Conservation (phyloP, 179 eudicot genomes). For the Vitellaria paradoxa region DNA sequence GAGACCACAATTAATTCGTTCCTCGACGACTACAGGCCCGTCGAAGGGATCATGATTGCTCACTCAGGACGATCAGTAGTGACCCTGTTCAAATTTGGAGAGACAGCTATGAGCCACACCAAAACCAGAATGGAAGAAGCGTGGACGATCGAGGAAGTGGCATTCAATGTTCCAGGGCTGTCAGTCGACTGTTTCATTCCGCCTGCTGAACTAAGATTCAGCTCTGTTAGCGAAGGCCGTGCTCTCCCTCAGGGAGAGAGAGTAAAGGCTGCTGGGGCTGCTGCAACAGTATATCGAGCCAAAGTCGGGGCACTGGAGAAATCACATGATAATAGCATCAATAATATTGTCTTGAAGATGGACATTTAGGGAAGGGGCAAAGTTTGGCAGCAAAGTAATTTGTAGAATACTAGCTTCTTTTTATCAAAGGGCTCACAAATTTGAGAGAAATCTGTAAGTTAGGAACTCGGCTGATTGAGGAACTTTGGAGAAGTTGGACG, state of each 20-base stretch:
- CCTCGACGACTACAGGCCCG: constrained; percentile 77
- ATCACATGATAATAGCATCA: constrained; percentile 28
- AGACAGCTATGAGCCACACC: constrained; percentile 94
- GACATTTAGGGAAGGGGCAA: constrained; percentile 19
- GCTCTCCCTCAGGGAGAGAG: constrained; percentile 62
- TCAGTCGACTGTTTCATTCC: constrained; percentile 93
- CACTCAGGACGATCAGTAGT: constrained; percentile 93
- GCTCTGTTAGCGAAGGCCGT: constrained; percentile 49
- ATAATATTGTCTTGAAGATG: constrained; percentile 32
- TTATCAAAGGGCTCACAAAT: constrained; percentile 7
- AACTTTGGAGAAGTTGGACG: constrained; percentile 5
- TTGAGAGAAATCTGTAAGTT: constrained; percentile 1
- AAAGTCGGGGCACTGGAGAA: constrained; percentile 61
- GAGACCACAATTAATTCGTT: constrained; percentile 89
- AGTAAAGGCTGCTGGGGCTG: constrained; percentile 34
- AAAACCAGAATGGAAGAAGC: constrained; percentile 97
- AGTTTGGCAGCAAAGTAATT: background rate
- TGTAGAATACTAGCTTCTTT: background rate
- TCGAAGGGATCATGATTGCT: constrained; percentile 94
- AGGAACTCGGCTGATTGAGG: constrained; percentile 14
- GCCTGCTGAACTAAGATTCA: constrained; percentile 70
- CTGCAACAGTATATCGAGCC: constrained; percentile 56
- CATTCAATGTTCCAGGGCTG: constrained; percentile 86
- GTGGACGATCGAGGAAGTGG: constrained; percentile 97
- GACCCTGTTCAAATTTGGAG: constrained; percentile 94